Percentiles rank a stretch among this genome's conserved stretches.
These are phyloP conservation scores for Apiospora phragmitis DNA, from an alignment of 2,329 filamentous ascomycete genomes.

Conservation along the genomic window DNA sequence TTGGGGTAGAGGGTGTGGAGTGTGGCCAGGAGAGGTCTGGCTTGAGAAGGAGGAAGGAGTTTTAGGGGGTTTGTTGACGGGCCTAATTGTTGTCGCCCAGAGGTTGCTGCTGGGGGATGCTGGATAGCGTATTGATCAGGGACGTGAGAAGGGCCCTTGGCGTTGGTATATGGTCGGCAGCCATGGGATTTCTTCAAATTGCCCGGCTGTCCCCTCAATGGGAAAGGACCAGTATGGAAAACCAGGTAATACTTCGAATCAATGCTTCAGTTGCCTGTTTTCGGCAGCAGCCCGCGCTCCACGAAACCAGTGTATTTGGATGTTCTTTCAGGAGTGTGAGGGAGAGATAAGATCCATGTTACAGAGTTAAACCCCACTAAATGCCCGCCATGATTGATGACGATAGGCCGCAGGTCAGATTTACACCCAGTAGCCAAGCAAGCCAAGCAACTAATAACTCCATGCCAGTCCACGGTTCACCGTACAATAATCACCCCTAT, in stretches of 20 bases:
- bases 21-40: slow-evolving; percentile 66
- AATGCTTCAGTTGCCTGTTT: not conserved
- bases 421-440: not conserved
- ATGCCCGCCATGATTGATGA: not conserved
- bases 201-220: not conserved
- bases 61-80: slow-evolving; percentile 34
- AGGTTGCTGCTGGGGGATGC: slow-evolving; percentile 23
- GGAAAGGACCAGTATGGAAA: not conserved
- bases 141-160: slow-evolving; percentile 48
- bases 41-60: slow-evolving; percentile 34
- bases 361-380: slow-evolving; percentile 13
- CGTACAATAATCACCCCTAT: not conserved
- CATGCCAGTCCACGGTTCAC: not conserved
- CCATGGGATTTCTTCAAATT: slow-evolving; percentile 13
- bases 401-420: not conserved
- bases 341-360: not conserved
- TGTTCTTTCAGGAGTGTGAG: not conserved
- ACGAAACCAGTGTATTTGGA: not conserved
- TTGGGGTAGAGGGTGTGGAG: slow-evolving; percentile 84
- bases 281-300: not conserved
- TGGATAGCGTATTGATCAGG: slow-evolving; percentile 45
- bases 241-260: not conserved
- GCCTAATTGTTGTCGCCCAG: slow-evolving; percentile 7
- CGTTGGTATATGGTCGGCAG: slow-evolving; percentile 34
- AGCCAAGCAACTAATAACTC: no score